Evolutionary conservation across 1,284 basidiomycete genomes (phyloP).

Genomic region (Hemileccinum hortonii): DNA sequence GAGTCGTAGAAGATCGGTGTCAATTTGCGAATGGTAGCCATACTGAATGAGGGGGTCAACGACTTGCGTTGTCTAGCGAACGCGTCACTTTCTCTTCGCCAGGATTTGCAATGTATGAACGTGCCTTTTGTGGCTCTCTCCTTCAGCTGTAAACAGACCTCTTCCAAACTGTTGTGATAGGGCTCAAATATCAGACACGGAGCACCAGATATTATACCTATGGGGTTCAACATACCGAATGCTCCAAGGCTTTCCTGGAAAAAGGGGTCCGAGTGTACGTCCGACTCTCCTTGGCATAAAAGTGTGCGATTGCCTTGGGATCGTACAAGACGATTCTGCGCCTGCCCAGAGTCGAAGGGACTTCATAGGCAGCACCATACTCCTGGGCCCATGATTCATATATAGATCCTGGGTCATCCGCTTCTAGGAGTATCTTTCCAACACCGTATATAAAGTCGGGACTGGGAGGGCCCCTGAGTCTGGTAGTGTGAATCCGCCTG

Average conservation of each 20-base stretch:
- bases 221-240: constrained; percentile 40
- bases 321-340: constrained; percentile 30
- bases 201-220: constrained; percentile 26
- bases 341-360: constrained; percentile 45
- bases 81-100: neutral
- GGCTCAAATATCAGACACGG: neutral
- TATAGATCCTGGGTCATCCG: constrained; percentile 5
- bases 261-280: constrained; percentile 44
- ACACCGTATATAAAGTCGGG: constrained; percentile 18
- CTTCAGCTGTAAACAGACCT: constrained; percentile 16
- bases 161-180: constrained; percentile 10
- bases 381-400: constrained; percentile 18
- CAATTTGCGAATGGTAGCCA: neutral
- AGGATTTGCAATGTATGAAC: no score
- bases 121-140: constrained; percentile 17
- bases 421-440: constrained; percentile 2
- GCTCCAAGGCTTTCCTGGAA: constrained; percentile 38
- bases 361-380: constrained; percentile 10
- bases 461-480: constrained; percentile 20
- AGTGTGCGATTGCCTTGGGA: constrained; percentile 38
- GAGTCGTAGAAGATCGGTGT: constrained; percentile 23
- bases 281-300: constrained; percentile 44
- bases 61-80: constrained; percentile 37
- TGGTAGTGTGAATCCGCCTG: constrained; percentile 13
- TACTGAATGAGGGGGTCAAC: constrained; percentile 2